Base-by-base conservation (phyloP, 176 grass and related monocot genomes). In the Oryza glumipatula region DNA sequence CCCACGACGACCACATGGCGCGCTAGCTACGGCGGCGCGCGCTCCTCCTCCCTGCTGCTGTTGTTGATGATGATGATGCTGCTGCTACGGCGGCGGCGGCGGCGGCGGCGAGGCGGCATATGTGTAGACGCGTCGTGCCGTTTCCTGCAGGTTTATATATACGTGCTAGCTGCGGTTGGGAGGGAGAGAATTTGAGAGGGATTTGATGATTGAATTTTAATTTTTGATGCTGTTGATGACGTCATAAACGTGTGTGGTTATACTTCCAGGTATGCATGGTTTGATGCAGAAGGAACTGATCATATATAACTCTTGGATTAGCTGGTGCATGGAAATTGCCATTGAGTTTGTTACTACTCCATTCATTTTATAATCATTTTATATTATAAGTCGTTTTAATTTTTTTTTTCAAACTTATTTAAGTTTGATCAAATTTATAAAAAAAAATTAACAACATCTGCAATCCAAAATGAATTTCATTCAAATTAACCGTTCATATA, bases 121-220 rank as follows among this genome's bases (percentile, higher is more conserved):
- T 52, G 49, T 11, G 49, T 16, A 73, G 46, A 66, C 73, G 15
- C 32, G 45, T 32, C 32, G 46, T 58, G 82, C 73, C 67, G 56
- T 38, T 51, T 19, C 35, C 36, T 6, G 49, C 49, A 47, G 68
- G 67, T 15, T 61, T 79, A 60, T 86, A 74, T 90, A 90, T 56
- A 78, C 51, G 21, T 58, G 54, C 16, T 32, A 54, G 56, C 6
- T 54, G 77, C 4, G 30, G 54, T 7, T n/a, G 28, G 28, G 81
- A 44, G 13, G 65, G 41, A 36, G 41, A 64, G 52, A 30, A 58
- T 21, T 58, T n/a, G 1, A 8, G 54, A 32, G 47, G 82, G 83
- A 66, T 82, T 33, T 82, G 19, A 13, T 46, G 61, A 30, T 65
- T 65, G 47, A 11, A 32, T 3, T 32, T 32, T 32, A 32, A 32